Conservation (phyloP, 1,284 basidiomycete species). For the Papiliotrema terrestris region DNA sequence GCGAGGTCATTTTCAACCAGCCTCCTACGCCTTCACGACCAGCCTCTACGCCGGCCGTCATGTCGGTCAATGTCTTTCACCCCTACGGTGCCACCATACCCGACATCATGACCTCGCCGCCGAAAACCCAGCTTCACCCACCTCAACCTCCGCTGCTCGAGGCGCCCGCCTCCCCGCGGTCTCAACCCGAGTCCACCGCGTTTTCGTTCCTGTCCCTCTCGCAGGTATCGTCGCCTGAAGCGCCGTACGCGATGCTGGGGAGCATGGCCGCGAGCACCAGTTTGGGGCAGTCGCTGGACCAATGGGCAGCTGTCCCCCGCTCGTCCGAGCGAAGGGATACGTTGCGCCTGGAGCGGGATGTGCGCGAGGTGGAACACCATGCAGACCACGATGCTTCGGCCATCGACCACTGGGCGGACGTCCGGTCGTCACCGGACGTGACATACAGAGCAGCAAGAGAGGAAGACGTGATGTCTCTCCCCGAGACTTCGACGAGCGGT, state of each 20-base stretch:
- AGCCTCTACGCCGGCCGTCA: background rate
- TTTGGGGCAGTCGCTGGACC: background rate
- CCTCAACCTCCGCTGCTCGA: background rate
- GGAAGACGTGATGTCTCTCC: conserved; percentile 17
- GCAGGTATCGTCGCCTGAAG: conserved; percentile 20
- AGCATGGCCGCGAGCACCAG: conserved; percentile 1
- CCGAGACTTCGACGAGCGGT: conserved; percentile 9
- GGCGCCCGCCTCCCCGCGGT: background rate
- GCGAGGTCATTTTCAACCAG: conserved; percentile 20
- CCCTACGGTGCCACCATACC: background rate
- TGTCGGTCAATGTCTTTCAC: background rate
- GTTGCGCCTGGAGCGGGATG: background rate
- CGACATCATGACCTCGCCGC: background rate
- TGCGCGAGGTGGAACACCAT: too few species aligned
- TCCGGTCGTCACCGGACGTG: too few species aligned
- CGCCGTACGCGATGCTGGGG: conserved; percentile 1
- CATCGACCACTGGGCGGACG: too few species aligned
- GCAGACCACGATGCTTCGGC: background rate
- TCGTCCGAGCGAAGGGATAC: background rate
- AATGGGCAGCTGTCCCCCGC: conserved; percentile 1
- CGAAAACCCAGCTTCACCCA: background rate
- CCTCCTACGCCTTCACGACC: conserved; percentile 5
- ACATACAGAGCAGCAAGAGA: background rate
- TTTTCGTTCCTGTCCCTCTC: conserved; percentile 29
- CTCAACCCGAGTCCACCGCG: conserved; percentile 10